Evolutionary conservation across 2,329 filamentous ascomycete species (phyloP).

Genomic region (Alternaria viburni): DNA sequence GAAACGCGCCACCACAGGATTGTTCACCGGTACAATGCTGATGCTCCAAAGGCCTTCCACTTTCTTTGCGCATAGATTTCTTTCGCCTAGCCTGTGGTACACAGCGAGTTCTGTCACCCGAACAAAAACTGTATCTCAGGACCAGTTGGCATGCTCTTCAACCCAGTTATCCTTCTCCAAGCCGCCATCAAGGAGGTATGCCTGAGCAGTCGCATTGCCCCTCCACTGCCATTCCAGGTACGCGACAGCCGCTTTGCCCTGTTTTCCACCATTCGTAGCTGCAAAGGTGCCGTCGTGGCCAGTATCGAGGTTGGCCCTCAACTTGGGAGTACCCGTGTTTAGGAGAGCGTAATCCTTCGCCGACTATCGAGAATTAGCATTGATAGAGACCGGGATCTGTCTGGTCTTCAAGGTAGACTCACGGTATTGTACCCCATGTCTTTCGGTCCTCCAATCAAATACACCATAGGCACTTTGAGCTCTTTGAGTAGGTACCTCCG

Average conservation of each 20-base stretch:
- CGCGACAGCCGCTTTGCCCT: slow-evolving; percentile 26
- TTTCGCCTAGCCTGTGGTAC: neutral
- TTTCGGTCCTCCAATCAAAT: slow-evolving; percentile 23
- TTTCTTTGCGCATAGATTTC: neutral
- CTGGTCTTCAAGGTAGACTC: slow-evolving; percentile 1
- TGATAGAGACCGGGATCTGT: neutral
- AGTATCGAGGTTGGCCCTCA: slow-evolving; percentile 26
- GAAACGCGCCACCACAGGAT: neutral
- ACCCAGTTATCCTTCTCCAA: slow-evolving; percentile 28
- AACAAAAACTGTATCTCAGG: neutral
- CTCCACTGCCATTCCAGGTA: slow-evolving; percentile 31
- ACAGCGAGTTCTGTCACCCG: neutral
- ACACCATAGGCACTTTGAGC: slow-evolving; percentile 27
- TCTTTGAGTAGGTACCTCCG: slow-evolving; percentile 23
- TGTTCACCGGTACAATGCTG: neutral
- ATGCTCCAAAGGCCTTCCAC: neutral
- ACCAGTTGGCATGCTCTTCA: slow-evolving; percentile 22
- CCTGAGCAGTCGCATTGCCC: slow-evolving; percentile 25
- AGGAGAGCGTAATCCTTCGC: slow-evolving; percentile 24
- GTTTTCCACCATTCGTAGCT: slow-evolving; percentile 29
- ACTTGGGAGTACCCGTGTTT: slow-evolving; percentile 21
- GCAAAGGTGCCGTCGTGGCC: slow-evolving; percentile 27
- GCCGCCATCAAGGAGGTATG: slow-evolving; percentile 19
- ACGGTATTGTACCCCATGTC: slow-evolving; percentile 27
- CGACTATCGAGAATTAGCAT: slow-evolving; percentile 7